Evolutionary conservation across 768 basidiomycete species (phyloP), one percentile per base, ranked within the genome.

Genomic region (Dacryopinax spathularia): DNA sequence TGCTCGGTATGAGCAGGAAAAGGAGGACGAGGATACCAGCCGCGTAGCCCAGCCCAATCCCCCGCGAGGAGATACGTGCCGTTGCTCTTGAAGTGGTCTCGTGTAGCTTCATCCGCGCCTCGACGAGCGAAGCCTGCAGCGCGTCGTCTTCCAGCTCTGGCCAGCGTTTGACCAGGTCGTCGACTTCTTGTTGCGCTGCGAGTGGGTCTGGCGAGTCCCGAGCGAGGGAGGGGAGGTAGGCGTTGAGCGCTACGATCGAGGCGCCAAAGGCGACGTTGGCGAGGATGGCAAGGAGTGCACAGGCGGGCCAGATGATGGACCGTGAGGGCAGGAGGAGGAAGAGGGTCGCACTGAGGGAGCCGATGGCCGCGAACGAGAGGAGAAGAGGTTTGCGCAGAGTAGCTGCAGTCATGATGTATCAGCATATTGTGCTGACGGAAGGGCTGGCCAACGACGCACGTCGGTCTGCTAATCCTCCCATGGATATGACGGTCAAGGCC

Each of bases 401-500:
- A 0, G 82, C 87, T 77, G 78, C 16, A 34, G 34, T 66, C 12
- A 36, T 31, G 16, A n/a, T 35, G 16, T 41, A 22, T 2, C 20
- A 37, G 62, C n/a, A 65, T 18, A n/a, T 31, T 25, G 33, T 16
- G 18, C 12, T 5, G 34, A 33, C 13, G 60, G 18, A 41, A 4
- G 18, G 34, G 60, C n/a, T n/a, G 25, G 34, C 39, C 18, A 9
- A 20, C 39, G 41, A 78, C 88, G 64, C 68, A 94, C 92, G 85
- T 66, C 89, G 84, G 74, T 98, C 91, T 0, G 94, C 95, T 63
- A 95, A 85, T 16, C 84, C 84, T 6, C 91, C 91, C 80, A 96
- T 89, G 4, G 94, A 93, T 63, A 99, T 92, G 36, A 99, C 92
- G 0, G 87, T 90, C n/a, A 97, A 69, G 0, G 93, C 94, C 72